These are phyloP conservation scores for Botrytis tulipae DNA, from an alignment of 2,329 filamentous ascomycete genomes.

Conservation along the genomic window DNA sequence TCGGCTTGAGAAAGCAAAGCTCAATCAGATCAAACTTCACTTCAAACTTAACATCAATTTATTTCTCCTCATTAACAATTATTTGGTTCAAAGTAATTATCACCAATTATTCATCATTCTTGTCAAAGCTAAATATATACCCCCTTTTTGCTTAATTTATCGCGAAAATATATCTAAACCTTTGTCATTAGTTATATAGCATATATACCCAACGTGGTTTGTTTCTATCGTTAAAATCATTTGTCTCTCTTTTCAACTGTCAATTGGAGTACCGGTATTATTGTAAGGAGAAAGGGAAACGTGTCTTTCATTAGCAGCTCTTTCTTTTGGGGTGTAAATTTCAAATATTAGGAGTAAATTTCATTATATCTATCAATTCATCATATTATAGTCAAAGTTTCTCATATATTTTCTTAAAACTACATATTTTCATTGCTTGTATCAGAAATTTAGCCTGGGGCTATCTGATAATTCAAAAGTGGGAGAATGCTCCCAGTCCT, in stretches of 20 bases:
- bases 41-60: conserved; percentile 1
- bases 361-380: conserved; percentile 9
- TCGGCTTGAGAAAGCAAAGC: background rate
- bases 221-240: background rate
- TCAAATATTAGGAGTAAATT: conserved; percentile 2
- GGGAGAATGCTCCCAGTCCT: conserved; percentile 24
- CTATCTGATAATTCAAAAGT: background rate
- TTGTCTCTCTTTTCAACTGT: background rate
- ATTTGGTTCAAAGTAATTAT: conserved; percentile 16
- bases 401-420: background rate
- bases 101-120: conserved; percentile 29
- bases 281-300: background rate
- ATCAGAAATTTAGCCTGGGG: background rate
- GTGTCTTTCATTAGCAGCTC: background rate
- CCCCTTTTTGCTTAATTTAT: background rate
- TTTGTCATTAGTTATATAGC: background rate
- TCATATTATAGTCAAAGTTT: background rate
- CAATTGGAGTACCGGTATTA: background rate
- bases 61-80: background rate
- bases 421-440: background rate
- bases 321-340: background rate
- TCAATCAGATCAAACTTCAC: conserved; percentile 2
- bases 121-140: conserved; percentile 4
- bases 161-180: background rate
- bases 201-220: background rate